These are phyloP conservation scores for Saitozyma sp. DNA, from an alignment of 768 basidiomycete species.

Conservation along the genomic window DNA sequence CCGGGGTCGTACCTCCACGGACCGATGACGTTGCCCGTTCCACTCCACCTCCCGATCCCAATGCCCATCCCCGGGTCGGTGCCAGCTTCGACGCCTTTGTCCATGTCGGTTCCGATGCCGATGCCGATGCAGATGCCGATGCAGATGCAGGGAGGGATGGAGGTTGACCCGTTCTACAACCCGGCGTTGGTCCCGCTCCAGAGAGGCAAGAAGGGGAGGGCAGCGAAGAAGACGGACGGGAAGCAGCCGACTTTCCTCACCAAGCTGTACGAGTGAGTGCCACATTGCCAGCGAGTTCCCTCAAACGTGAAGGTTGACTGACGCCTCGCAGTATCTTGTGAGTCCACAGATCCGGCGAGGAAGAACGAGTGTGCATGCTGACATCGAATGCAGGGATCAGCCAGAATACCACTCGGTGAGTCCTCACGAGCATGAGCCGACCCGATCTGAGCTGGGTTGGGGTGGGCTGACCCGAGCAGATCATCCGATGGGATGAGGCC, in stretches of 20 bases:
- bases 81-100: background rate
- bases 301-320: conserved; percentile 4
- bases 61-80: background rate
- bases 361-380: conserved; percentile 3
- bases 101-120: background rate
- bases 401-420: conserved; percentile 78
- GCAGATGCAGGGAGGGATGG: background rate
- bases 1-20: background rate
- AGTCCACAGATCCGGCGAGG: conserved; percentile 17
- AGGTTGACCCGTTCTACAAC: conserved; percentile 31
- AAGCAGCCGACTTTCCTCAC: conserved; percentile 96
- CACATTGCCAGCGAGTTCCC: background rate
- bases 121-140: background rate
- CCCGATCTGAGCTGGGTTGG: background rate
- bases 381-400: conserved; percentile 64
- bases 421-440: background rate
- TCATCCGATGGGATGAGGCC: conserved; percentile 93
- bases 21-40: background rate
- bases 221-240: conserved; percentile 62
- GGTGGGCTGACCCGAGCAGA: conserved; percentile 50
- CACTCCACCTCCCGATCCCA: background rate
- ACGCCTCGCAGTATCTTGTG: conserved; percentile 33
- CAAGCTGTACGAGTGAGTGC: conserved; percentile 86
- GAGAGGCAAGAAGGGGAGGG: conserved; percentile 4
- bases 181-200: conserved; percentile 13